A percentile compares a stretch with the other conserved stretches of the same genome.
Conservation (phyloP, 352 stramenopile genomes). For the Phytophthora megakarya region DNA sequence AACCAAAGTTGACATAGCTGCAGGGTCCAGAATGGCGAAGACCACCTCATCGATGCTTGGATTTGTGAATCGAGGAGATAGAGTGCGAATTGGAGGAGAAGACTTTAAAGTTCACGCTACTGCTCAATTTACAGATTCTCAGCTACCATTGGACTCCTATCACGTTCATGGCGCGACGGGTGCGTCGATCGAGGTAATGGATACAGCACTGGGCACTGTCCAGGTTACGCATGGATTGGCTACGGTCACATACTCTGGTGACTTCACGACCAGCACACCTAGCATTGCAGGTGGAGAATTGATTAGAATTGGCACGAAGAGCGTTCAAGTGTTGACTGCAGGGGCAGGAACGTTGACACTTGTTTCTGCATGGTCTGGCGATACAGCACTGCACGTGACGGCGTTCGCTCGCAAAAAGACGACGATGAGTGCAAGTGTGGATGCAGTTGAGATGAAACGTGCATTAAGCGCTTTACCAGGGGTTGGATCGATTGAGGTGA, state of each 20-base stretch:
- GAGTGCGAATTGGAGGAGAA: slow-evolving; percentile 56
- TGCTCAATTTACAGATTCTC: slow-evolving; percentile 69
- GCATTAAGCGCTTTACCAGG: slow-evolving; percentile 53
- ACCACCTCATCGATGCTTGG: slow-evolving; percentile 63
- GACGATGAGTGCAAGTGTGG: slow-evolving; percentile 51
- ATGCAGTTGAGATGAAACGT: slow-evolving; percentile 55
- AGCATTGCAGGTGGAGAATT: slow-evolving; percentile 48
- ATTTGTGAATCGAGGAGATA: slow-evolving; percentile 69
- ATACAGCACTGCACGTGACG: slow-evolving; percentile 53
- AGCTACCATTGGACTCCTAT: slow-evolving; percentile 73
- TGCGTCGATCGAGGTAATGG: slow-evolving; percentile 47
- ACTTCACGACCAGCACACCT: slow-evolving; percentile 36
- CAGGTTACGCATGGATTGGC: slow-evolving; percentile 42
- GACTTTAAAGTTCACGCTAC: slow-evolving; percentile 68
- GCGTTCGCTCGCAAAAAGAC: slow-evolving; percentile 74
- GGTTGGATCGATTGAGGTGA: slow-evolving; percentile 59
- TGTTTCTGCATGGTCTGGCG: slow-evolving; percentile 48
- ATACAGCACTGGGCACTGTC: slow-evolving; percentile 73
- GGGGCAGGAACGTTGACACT: slow-evolving; percentile 41
- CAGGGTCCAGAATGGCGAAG: slow-evolving; percentile 54
- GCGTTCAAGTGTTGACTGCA: slow-evolving; percentile 53
- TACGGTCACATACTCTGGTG: slow-evolving; percentile 46
- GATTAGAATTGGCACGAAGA: slow-evolving; percentile 56
- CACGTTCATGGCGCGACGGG: slow-evolving; percentile 52
- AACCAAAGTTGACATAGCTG: slow-evolving; percentile 44